phyloP scores from a whole-genome alignment of 176 grass and related monocot species.

The Triticum turgidum region DNA sequence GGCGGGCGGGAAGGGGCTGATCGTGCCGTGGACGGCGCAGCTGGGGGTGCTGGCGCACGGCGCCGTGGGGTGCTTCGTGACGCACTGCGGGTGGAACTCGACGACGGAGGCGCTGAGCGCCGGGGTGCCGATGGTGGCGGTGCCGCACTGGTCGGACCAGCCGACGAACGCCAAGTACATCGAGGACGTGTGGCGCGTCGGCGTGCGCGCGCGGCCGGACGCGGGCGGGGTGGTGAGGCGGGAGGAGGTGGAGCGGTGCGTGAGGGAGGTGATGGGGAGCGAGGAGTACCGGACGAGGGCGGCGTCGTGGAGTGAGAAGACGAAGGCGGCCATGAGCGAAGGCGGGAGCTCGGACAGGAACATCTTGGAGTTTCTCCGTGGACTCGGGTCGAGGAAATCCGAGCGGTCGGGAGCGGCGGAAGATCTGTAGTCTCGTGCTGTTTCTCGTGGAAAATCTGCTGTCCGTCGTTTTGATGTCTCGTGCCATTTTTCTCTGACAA shows the following conservation, averaged over 20 bases:
- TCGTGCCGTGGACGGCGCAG: conserved; percentile 61
- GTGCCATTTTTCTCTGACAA: too few relatives aligned
- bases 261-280: conserved; percentile 30
- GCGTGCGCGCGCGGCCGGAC: conserved; percentile 30
- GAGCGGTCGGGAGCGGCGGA: background rate
- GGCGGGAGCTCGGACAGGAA: conserved; percentile 51
- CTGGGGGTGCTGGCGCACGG: conserved; percentile 61
- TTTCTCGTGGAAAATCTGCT: background rate
- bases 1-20: conserved; percentile 8
- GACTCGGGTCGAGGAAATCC: background rate
- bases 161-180: conserved; percentile 65
- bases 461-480: background rate
- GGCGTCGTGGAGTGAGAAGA: conserved; percentile 25
- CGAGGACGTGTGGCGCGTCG: conserved; percentile 29
- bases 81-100: conserved; percentile 86
- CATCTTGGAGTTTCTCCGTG: conserved; percentile 34
- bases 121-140: conserved; percentile 35
- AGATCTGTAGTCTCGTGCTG: background rate
- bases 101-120: conserved; percentile 34
- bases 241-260: conserved; percentile 30
- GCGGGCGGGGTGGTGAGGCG: background rate
- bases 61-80: conserved; percentile 62
- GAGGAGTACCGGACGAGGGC: conserved; percentile 38
- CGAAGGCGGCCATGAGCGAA: conserved; percentile 31
- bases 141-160: conserved; percentile 78